Evolutionary conservation across 2,329 filamentous ascomycete species (phyloP).

Genomic region (Colletotrichum sp.): DNA sequence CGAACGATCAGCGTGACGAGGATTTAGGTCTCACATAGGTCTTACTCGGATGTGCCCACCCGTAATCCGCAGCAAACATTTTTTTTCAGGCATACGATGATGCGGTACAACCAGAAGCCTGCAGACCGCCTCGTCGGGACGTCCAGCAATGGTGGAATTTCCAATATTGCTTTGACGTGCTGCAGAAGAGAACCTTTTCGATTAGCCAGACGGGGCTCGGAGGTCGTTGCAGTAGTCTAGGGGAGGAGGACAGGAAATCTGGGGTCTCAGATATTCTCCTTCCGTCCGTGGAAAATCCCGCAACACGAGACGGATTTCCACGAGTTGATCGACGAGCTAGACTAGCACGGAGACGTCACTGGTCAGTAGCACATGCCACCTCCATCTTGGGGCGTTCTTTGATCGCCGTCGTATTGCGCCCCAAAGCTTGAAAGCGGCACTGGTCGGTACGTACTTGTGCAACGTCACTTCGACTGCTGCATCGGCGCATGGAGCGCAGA

Average conservation of each 20-base stretch:
- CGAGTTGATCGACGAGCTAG: background rate
- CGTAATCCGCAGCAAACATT: background rate
- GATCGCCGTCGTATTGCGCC: background rate
- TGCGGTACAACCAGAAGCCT: background rate
- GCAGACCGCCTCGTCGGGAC: background rate
- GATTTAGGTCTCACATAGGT: background rate
- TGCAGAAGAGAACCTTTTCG: background rate
- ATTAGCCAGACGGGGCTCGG: background rate
- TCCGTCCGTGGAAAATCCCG: background rate
- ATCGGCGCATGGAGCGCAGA: background rate
- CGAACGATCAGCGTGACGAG: constrained; percentile 1
- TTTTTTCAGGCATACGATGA: background rate
- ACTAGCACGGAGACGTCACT: background rate
- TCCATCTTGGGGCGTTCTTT: background rate
- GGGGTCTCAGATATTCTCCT: background rate
- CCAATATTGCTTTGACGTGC: background rate
- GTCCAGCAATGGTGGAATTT: background rate
- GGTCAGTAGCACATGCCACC: background rate
- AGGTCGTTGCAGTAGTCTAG: background rate
- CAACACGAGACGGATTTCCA: background rate
- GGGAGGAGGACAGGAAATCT: background rate
- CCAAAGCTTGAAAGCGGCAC: background rate
- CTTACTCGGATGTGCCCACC: background rate
- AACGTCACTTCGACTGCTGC: background rate
- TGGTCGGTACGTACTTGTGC: background rate